Evolutionary conservation across 2,329 filamentous ascomycete genomes (phyloP).

Genomic region (Ploettnerulaceae sp.): DNA sequence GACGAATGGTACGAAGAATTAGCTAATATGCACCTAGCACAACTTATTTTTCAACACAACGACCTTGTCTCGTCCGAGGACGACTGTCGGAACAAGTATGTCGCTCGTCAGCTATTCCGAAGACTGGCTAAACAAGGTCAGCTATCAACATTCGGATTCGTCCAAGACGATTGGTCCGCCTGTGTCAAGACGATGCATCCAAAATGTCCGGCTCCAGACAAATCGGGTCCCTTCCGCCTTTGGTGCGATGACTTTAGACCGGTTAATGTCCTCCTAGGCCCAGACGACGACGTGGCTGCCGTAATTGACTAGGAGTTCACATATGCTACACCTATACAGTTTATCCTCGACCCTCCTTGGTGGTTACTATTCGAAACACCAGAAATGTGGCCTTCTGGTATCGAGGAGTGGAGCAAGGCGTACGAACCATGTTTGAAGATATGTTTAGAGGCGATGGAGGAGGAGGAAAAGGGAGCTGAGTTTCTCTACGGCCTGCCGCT

Average conservation of each 20-base stretch:
- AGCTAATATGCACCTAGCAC: slow-evolving; percentile 35
- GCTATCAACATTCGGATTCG: slow-evolving; percentile 22
- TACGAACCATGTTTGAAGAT: slow-evolving; percentile 35
- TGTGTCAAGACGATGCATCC: slow-evolving; percentile 10
- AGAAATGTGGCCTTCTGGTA: slow-evolving; percentile 34
- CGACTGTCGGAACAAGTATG: slow-evolving; percentile 41
- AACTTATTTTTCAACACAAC: slow-evolving; percentile 40
- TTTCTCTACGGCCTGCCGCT: slow-evolving; percentile 2
- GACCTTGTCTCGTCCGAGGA: slow-evolving; percentile 35
- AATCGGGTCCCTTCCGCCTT: slow-evolving; percentile 26
- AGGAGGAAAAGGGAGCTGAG: slow-evolving; percentile 27
- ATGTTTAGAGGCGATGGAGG: slow-evolving; percentile 33
- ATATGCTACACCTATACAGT: slow-evolving; percentile 31
- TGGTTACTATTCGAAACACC: slow-evolving; percentile 35
- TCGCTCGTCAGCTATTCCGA: slow-evolving; percentile 37
- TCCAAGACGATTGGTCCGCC: slow-evolving; percentile 32
- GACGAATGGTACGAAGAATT: slow-evolving; percentile 16
- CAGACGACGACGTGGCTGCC: slow-evolving; percentile 8
- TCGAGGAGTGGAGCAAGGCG: slow-evolving; percentile 30
- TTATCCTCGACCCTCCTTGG: slow-evolving; percentile 35
- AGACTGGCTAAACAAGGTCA: slow-evolving; percentile 29
- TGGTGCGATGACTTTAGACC: slow-evolving; percentile 36
- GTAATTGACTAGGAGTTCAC: background rate
- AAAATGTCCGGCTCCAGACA: slow-evolving; percentile 12
- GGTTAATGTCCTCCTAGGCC: slow-evolving; percentile 34